Conservation (phyloP, 1,139 yeast species). For the Nakaseomyces kungkrabaensis region DNA sequence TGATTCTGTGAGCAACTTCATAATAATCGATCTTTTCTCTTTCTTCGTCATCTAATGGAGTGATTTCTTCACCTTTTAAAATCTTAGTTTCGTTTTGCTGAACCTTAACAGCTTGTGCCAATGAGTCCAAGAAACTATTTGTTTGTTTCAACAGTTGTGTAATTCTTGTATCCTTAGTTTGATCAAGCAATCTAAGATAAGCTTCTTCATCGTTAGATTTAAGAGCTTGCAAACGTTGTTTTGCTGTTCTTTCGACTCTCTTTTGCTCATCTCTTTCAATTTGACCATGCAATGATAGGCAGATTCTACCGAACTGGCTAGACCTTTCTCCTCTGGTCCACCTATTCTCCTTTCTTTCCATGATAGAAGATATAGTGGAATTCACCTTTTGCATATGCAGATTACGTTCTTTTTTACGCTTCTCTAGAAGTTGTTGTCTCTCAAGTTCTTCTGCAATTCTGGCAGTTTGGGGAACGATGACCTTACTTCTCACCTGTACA, state of each 20-base stretch:
- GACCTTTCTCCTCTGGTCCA: slow-evolving; percentile 24
- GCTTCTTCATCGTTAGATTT: slow-evolving; percentile 82
- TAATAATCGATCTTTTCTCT: slow-evolving; percentile 63
- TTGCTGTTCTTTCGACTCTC: slow-evolving; percentile 65
- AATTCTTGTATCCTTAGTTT: slow-evolving; percentile 75
- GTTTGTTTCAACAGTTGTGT: slow-evolving; percentile 73
- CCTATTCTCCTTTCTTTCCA: slow-evolving; percentile 23
- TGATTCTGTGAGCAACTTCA: slow-evolving; percentile 67
- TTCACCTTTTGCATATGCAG: slow-evolving; percentile 31
- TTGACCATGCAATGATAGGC: slow-evolving; percentile 33
- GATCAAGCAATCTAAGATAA: slow-evolving; percentile 67
- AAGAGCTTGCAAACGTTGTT: slow-evolving; percentile 78
- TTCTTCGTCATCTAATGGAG: slow-evolving; percentile 35
- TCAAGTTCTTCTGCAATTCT: slow-evolving; percentile 54
- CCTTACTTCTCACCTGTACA: slow-evolving; percentile 60
- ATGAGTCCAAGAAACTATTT: slow-evolving; percentile 62
- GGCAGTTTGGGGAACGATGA: slow-evolving; percentile 52
- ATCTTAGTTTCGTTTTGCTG: slow-evolving; percentile 40
- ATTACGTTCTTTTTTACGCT: slow-evolving; percentile 35
- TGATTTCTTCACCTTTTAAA: slow-evolving; percentile 23
- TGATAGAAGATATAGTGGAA: slow-evolving; percentile 33
- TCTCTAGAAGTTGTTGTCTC: slow-evolving; percentile 44
- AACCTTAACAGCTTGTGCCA: slow-evolving; percentile 66
- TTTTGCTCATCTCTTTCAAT: slow-evolving; percentile 67
- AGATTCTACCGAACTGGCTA: slow-evolving; percentile 31